Base-by-base conservation (phyloP, 2,329 filamentous ascomycete genomes). In the Hymenotorrendiella dingleyae region DNA sequence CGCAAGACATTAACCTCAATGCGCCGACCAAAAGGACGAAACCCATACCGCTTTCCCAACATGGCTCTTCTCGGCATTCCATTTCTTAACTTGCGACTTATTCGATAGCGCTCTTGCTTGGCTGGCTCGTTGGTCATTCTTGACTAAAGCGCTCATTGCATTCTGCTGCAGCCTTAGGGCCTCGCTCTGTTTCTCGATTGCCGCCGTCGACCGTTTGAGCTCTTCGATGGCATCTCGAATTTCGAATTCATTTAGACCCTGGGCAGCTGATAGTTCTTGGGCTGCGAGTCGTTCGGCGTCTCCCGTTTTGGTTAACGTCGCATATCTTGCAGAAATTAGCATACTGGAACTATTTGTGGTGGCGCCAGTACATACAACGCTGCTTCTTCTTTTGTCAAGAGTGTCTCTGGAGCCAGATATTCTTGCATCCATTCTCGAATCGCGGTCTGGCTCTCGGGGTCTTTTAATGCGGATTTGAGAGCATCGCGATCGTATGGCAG, bases 111-210 rank as follows among this genome's bases (percentile, higher is more conserved):
- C 54, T 6, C 69, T 62, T 21, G 60, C 57, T 17, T 65, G 59
- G 14, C 46, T 46, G 16, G 49, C 52, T 19, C 65, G 65, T 4
- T 63, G 62, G 42, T 64, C 63, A 33, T 60, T 72, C 38, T 70
- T 70, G 4, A 73, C 64, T 51, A 76, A 66, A 19, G 76, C 61
- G 24, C 70, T 69, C 40, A 86, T 60, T 8, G 80, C 79, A 52
- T 76, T 72, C 46, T 78, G 76, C 59, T 87, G 82, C 38, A 73
- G 68, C 43, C 72, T 71, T 14, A 87, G 59, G 0, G 72, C 67
- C 55, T 79, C 75, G 21, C 73, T 80, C 56, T 86, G 82, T 60
- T 74, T 74, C 48, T 75, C 70, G 21, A 86, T 83, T 14, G 72
- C 73, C 14, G 71, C 71, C 1, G 83, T 86, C 1, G 82, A 84